Percentiles rank a stretch among this genome's conserved stretches.
Conservation (phyloP, 768 basidiomycete species). For the Kwoniella bestiolae region DNA sequence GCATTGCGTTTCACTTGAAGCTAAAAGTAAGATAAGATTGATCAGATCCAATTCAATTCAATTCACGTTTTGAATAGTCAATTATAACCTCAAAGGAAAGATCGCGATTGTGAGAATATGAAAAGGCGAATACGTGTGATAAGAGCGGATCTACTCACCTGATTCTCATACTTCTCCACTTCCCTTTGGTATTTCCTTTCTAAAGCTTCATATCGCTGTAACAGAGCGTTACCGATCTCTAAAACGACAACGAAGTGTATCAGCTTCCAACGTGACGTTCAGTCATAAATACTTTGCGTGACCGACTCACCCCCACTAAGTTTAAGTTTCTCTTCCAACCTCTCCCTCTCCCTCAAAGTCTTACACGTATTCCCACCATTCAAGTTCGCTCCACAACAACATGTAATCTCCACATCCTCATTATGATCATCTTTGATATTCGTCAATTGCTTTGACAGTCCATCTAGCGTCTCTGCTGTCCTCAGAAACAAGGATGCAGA, state of each 20-base stretch:
- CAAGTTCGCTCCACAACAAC: conserved; percentile 69
- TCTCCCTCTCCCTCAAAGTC: conserved; percentile 70
- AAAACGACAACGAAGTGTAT: no score
- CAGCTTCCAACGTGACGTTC: no score
- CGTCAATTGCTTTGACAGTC: conserved; percentile 43
- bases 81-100: no score
- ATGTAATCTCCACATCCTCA: conserved; percentile 27
- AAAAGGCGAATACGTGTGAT: not conserved
- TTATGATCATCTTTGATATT: conserved; percentile 26
- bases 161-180: conserved; percentile 41
- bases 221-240: conserved; percentile 86
- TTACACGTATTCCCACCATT: conserved; percentile 64
- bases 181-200: conserved; percentile 43
- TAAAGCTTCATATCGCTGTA: conserved; percentile 78
- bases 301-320: conserved; percentile 84
- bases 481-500: conserved; percentile 39
- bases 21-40: conserved; percentile 8
- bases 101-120: no score
- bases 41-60: not conserved
- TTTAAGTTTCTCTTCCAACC: conserved; percentile 75
- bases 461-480: conserved; percentile 50
- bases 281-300: no score
- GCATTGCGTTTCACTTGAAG: conserved; percentile 46
- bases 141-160: conserved; percentile 30
- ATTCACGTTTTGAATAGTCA: no score